These are phyloP conservation scores for Lepiota brunneoincarnata DNA, from an alignment of 768 basidiomycete species.

Conservation along the genomic window DNA sequence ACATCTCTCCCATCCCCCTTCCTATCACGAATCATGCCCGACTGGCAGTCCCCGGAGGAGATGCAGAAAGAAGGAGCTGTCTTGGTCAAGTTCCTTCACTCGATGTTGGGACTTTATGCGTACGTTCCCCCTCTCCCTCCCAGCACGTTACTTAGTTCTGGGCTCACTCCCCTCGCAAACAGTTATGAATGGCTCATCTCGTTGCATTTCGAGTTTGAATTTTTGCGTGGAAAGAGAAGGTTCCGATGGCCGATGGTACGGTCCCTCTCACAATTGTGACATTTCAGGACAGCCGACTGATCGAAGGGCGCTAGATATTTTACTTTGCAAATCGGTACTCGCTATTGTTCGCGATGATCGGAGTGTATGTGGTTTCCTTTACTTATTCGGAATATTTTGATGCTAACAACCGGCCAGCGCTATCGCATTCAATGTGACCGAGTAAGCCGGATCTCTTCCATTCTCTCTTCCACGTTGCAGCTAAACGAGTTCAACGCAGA, in stretches of 20 bases:
- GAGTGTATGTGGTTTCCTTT: slow-evolving; percentile 50
- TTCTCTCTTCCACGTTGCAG: not conserved
- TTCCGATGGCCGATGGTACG: slow-evolving; percentile 72
- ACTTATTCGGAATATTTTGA: slow-evolving; percentile 12
- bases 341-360: slow-evolving; percentile 62
- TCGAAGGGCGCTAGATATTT: slow-evolving; percentile 41
- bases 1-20: not conserved
- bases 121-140: slow-evolving; percentile 22
- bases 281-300: not conserved
- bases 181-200: slow-evolving; percentile 68
- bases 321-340: slow-evolving; percentile 69
- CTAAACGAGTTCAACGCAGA: slow-evolving; percentile 20
- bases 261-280: slow-evolving; percentile 10
- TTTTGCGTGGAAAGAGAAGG: slow-evolving; percentile 49
- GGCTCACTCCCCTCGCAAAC: not conserved
- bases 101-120: slow-evolving; percentile 56
- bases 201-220: slow-evolving; percentile 62
- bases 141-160: not conserved
- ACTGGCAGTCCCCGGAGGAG: slow-evolving; percentile 53
- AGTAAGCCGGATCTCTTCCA: slow-evolving; percentile 24
- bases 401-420: slow-evolving; percentile 29
- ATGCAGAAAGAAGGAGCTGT: slow-evolving; percentile 41
- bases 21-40: slow-evolving; percentile 33
- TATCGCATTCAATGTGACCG: slow-evolving; percentile 48
- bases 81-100: slow-evolving; percentile 55